phyloP scores from a whole-genome alignment of 2,329 filamentous ascomycete species.

The Chaetomium sp. region DNA sequence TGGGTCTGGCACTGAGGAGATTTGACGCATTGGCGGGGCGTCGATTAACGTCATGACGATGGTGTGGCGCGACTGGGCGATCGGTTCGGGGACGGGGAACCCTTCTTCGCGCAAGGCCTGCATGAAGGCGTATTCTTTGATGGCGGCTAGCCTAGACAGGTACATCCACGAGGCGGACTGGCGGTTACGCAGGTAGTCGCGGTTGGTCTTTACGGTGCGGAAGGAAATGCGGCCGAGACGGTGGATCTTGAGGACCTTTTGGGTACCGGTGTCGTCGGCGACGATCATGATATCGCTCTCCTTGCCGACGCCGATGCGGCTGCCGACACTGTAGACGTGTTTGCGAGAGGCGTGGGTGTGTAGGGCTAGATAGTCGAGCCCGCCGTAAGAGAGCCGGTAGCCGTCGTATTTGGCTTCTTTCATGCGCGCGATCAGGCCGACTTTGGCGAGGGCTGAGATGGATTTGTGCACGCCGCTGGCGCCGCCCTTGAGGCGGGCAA shows the following conservation, averaged over 20 bases:
- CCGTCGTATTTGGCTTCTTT: constrained; percentile 98
- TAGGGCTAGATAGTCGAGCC: constrained; percentile 93
- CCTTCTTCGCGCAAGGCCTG: constrained; percentile 73
- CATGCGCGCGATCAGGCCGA: constrained; percentile 80
- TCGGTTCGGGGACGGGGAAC: constrained; percentile 81
- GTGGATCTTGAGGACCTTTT: constrained; percentile 91
- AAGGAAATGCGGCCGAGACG: constrained; percentile 93
- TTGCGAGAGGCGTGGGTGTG: constrained; percentile 78
- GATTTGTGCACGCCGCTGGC: constrained; percentile 73
- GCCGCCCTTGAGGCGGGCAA: constrained; percentile 73
- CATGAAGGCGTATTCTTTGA: constrained; percentile 96
- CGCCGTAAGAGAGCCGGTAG: constrained; percentile 93
- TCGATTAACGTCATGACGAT: constrained; percentile 95
- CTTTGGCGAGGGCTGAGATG: constrained; percentile 88
- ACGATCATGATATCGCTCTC: constrained; percentile 97
- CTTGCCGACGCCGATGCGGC: constrained; percentile 92
- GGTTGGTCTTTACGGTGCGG: constrained; percentile 89
- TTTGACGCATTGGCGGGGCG: constrained; percentile 84
- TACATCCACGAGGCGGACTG: constrained; percentile 90
- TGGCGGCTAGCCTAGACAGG: constrained; percentile 82
- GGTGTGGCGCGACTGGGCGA: constrained; percentile 87
- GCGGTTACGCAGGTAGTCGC: constrained; percentile 85
- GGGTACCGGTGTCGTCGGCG: constrained; percentile 67
- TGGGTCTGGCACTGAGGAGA: constrained; percentile 75
- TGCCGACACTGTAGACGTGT: constrained; percentile 84